phyloP scores from a whole-genome alignment of 2,329 filamentous ascomycete species.

The Aurifilum marmelostoma region DNA sequence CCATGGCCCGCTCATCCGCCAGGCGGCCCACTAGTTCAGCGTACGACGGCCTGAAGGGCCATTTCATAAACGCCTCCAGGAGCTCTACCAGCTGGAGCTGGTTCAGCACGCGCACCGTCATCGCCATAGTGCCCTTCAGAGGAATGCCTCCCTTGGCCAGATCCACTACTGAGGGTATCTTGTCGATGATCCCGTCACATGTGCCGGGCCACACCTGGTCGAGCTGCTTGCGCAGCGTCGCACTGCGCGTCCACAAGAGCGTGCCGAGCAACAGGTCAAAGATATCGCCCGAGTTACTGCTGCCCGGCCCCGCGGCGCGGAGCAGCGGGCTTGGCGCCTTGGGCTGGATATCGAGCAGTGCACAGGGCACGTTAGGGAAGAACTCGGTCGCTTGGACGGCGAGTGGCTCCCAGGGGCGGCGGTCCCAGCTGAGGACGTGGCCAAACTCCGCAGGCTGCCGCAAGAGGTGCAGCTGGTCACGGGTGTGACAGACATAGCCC shows the following conservation, averaged over 20 bases:
- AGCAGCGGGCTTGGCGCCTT: slow-evolving; percentile 54
- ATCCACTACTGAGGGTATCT: slow-evolving; percentile 55
- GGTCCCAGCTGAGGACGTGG: slow-evolving; percentile 68
- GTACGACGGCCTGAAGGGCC: slow-evolving; percentile 64
- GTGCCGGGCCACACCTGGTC: slow-evolving; percentile 63
- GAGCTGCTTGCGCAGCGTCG: slow-evolving; percentile 44
- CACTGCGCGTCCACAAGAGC: slow-evolving; percentile 38
- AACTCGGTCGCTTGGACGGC: slow-evolving; percentile 62
- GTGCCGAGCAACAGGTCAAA: slow-evolving; percentile 56
- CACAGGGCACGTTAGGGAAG: slow-evolving; percentile 61
- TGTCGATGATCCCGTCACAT: slow-evolving; percentile 52
- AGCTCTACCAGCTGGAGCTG: slow-evolving; percentile 61
- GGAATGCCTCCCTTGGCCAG: slow-evolving; percentile 50
- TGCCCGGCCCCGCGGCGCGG: slow-evolving; percentile 46
- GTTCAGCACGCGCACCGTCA: slow-evolving; percentile 55
- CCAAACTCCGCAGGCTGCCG: slow-evolving; percentile 51
- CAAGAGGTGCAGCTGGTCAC: slow-evolving; percentile 60
- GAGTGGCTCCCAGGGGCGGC: slow-evolving; percentile 72
- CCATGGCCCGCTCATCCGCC: slow-evolving; percentile 36
- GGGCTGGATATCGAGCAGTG: slow-evolving; percentile 71
- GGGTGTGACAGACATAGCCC: slow-evolving; percentile 32
- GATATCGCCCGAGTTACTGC: slow-evolving; percentile 49
- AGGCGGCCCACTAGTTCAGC: slow-evolving; percentile 50
- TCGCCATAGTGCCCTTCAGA: slow-evolving; percentile 41
- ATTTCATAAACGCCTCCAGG: slow-evolving; percentile 62